These are phyloP conservation scores for Daedaleopsis sinensis DNA, from an alignment of 768 basidiomycete species.

Conservation along the genomic window DNA sequence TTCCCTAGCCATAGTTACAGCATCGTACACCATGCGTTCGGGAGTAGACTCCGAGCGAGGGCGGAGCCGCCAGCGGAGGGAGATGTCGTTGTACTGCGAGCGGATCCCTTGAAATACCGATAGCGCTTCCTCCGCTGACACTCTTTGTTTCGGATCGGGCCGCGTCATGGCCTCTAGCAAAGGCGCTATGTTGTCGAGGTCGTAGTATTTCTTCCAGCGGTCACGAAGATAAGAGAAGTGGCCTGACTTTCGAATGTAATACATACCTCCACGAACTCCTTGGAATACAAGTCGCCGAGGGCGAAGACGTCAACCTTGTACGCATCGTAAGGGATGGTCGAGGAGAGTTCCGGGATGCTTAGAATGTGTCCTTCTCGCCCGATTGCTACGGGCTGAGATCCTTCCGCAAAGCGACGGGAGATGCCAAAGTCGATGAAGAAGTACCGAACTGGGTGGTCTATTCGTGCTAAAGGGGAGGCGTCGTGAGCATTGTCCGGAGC, in stretches of 20 bases:
- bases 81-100: neutral
- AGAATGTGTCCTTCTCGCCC: constrained; percentile 21
- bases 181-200: constrained; percentile 14
- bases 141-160: constrained; percentile 7
- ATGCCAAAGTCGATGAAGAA: constrained; percentile 29
- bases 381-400: constrained; percentile 12
- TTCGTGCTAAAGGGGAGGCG: constrained; percentile 34
- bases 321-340: constrained; percentile 11
- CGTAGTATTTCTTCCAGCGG: constrained; percentile 12
- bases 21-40: constrained; percentile 22
- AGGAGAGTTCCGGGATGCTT: constrained; percentile 25
- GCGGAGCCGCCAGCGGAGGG: constrained; percentile 13
- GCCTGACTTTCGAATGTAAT: neutral
- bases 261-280: constrained; percentile 22
- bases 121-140: constrained; percentile 5
- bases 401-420: constrained; percentile 14
- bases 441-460: constrained; percentile 37
- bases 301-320: constrained; percentile 27
- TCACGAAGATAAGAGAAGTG: neutral
- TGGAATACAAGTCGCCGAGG: constrained; percentile 25
- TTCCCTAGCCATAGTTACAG: constrained; percentile 21
- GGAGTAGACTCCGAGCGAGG: constrained; percentile 8
- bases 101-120: constrained; percentile 7
- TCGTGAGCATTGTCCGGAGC: constrained; percentile 37
- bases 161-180: constrained; percentile 18